phyloP scores from a whole-genome alignment of 305 asterid genomes.

The Rubia tinctorum region DNA sequence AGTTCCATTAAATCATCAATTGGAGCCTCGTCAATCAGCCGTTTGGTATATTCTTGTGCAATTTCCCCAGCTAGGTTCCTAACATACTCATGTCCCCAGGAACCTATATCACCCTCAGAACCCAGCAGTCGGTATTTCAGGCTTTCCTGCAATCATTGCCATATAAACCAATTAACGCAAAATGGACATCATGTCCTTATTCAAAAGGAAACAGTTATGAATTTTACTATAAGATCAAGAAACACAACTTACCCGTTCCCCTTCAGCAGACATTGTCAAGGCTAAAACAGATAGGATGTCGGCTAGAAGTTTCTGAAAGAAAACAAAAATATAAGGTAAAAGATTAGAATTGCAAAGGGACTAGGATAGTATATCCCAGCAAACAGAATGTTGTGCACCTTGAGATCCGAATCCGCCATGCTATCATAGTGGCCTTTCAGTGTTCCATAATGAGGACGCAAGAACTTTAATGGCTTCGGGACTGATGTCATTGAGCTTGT shows the following conservation, averaged over 20 bases:
- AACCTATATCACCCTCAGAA: slow-evolving; percentile 94
- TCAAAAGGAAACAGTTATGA: neutral
- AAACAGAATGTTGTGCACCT: slow-evolving; percentile 41
- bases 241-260: slow-evolving; percentile 69
- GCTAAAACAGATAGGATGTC: slow-evolving; percentile 98
- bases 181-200: neutral
- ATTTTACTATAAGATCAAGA: slow-evolving; percentile 8
- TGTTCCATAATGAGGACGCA: slow-evolving; percentile 97
- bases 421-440: slow-evolving; percentile 66
- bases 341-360: neutral
- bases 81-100: slow-evolving; percentile 99
- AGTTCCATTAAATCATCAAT: slow-evolving; percentile 86
- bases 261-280: slow-evolving; percentile 99
- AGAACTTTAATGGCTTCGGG: slow-evolving; percentile 92
- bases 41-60: slow-evolving; percentile 76
- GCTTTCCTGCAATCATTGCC: slow-evolving; percentile 74
- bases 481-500: slow-evolving; percentile 99
- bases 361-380: slow-evolving; percentile 7
- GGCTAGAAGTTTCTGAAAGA: slow-evolving; percentile 71
- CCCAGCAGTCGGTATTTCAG: slow-evolving; percentile 90
- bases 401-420: slow-evolving; percentile 66
- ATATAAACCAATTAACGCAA: slow-evolving; percentile 16
- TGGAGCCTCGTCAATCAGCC: slow-evolving; percentile 76
- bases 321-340: slow-evolving; percentile 14
- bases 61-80: slow-evolving; percentile 99